Conservation (phyloP, 352 stramenopile species). For the Pythium phragmiticola region DNA sequence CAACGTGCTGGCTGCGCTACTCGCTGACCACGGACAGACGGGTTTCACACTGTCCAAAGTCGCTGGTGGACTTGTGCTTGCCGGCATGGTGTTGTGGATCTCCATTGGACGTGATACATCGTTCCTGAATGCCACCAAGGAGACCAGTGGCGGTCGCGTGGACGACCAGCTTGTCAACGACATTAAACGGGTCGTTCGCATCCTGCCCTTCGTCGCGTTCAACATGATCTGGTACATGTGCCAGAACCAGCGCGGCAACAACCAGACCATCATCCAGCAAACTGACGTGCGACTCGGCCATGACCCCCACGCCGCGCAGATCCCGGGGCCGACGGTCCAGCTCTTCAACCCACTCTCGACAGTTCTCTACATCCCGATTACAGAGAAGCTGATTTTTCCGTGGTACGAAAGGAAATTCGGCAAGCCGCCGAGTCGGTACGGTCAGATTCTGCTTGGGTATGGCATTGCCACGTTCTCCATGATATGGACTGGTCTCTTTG, state of each 20-base stretch:
- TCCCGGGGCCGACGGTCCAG: constrained; percentile 46
- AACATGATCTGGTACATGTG: constrained; percentile 61
- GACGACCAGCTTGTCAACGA: constrained; percentile 41
- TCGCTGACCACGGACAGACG: constrained; percentile 21
- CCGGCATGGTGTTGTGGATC: constrained; percentile 47
- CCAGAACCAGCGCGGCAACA: constrained; percentile 72
- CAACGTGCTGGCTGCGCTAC: constrained; percentile 29
- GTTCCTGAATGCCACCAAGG: constrained; percentile 47
- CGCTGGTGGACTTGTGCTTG: constrained; percentile 19
- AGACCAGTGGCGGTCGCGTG: constrained; percentile 38
- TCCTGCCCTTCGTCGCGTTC: constrained; percentile 55
- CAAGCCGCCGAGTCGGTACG: constrained; percentile 37
- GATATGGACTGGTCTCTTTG: constrained; percentile 29
- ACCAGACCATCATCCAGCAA: constrained; percentile 70
- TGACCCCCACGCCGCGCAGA: constrained; percentile 34
- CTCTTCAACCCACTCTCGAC: constrained; percentile 50
- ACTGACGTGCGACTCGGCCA: constrained; percentile 39
- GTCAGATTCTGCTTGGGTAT: constrained; percentile 25
- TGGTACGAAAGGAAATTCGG: constrained; percentile 38
- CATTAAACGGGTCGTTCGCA: constrained; percentile 56
- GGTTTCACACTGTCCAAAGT: constrained; percentile 15
- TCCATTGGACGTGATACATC: constrained; percentile 42
- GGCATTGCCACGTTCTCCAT: constrained; percentile 22
- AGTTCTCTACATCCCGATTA: constrained; percentile 40
- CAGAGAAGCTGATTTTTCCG: constrained; percentile 41